phyloP scores from a whole-genome alignment of 495 filamentous ascomycete genomes.

The Neurospora tetrasperma region DNA sequence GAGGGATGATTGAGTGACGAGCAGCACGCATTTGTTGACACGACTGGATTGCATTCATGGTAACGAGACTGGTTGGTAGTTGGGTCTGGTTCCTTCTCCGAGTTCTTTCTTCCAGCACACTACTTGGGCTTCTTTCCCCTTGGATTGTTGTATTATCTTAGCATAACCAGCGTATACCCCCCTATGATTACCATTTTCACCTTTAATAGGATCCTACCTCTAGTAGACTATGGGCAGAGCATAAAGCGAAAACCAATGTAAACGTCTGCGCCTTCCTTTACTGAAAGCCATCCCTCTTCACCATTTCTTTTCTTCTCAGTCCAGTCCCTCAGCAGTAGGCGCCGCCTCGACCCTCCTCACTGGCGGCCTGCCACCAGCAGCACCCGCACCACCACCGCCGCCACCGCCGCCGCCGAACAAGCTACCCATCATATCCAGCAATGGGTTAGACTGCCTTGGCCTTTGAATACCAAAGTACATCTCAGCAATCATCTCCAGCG shows the following conservation, averaged over 20 bases:
- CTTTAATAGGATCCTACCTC: neutral
- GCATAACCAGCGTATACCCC: neutral
- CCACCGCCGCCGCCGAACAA: slow-evolving; percentile 68
- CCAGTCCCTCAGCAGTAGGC: slow-evolving; percentile 43
- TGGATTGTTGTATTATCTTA: neutral
- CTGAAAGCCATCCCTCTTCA: neutral
- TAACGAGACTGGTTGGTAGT: neutral
- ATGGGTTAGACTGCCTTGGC: slow-evolving; percentile 73
- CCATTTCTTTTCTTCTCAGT: slow-evolving; percentile 20
- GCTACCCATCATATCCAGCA: slow-evolving; percentile 96
- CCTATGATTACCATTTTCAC: neutral
- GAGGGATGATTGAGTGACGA: neutral
- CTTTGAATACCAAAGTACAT: slow-evolving; percentile 96
- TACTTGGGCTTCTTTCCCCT: neutral
- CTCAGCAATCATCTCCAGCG: slow-evolving; percentile 78
- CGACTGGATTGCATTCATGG: neutral
- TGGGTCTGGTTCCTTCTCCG: neutral
- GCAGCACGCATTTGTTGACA: neutral
- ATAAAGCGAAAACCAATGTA: neutral
- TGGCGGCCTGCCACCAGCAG: slow-evolving; percentile 29
- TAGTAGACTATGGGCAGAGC: neutral
- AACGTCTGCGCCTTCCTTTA: neutral
- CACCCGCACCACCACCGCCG: slow-evolving; percentile 33
- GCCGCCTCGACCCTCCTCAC: slow-evolving; percentile 34
- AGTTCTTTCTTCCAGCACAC: neutral